Conservation (phyloP, 306 rosid genomes). For the Carpinus viminea region DNA sequence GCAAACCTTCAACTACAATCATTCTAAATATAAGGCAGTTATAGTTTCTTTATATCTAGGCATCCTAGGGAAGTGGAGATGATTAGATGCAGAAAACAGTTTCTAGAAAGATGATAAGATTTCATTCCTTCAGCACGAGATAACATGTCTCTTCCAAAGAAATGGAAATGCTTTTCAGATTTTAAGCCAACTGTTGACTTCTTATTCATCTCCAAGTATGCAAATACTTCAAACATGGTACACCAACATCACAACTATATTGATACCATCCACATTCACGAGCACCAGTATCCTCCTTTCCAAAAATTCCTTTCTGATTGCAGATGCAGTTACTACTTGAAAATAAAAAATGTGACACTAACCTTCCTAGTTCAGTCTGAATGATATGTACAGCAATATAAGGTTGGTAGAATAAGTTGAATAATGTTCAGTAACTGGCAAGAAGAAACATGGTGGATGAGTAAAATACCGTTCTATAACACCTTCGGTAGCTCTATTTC, state of each 20-base stretch:
- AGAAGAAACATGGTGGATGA: neutral
- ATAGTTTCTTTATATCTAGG: neutral
- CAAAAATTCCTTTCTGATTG: neutral
- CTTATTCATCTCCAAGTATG: neutral
- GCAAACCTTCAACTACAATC: neutral
- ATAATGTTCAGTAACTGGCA: neutral
- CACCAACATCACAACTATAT: neutral
- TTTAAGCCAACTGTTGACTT: neutral
- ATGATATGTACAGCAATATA: neutral
- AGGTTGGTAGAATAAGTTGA: neutral
- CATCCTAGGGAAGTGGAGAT: slow-evolving; percentile 7
- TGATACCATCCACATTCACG: neutral
- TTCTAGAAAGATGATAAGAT: slow-evolving; percentile 8
- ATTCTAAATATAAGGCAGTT: neutral
- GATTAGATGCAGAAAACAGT: slow-evolving; percentile 1
- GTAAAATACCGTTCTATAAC: slow-evolving; percentile 32
- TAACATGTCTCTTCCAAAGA: neutral
- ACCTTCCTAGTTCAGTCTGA: neutral
- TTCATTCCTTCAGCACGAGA: neutral
- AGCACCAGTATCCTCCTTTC: neutral
- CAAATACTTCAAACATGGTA: neutral
- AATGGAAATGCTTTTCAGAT: neutral
- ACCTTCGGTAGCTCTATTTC: slow-evolving; percentile 26
- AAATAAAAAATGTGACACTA: neutral
- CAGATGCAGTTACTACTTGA: neutral